Conservation (phyloP, 305 asterid species). For the Solanum hybrid region DNA sequence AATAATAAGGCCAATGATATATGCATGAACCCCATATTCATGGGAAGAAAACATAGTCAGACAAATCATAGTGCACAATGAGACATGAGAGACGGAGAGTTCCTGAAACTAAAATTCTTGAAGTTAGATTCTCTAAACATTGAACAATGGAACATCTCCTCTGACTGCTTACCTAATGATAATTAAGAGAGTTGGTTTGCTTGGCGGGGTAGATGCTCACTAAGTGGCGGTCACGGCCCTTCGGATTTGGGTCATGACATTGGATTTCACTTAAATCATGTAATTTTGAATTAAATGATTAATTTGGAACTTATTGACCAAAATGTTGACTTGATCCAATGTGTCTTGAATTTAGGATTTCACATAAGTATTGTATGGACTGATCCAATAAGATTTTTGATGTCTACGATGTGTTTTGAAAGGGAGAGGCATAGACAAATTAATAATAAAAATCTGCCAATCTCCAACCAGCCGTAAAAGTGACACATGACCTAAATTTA, state of each 20-base stretch:
- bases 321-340: background rate
- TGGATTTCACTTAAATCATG: background rate
- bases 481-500: background rate
- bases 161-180: background rate
- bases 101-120: background rate
- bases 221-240: background rate
- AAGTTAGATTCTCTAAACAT: background rate
- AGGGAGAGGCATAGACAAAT: background rate
- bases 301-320: background rate
- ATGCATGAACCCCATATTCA: no score
- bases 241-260: background rate
- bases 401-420: background rate
- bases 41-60: no score
- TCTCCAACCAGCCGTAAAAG: background rate
- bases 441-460: background rate
- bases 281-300: background rate
- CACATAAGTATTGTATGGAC: background rate
- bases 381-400: background rate
- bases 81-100: background rate
- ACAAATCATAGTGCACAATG: background rate
- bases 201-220: background rate
- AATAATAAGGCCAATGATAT: no score
- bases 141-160: background rate
- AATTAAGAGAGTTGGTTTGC: background rate
- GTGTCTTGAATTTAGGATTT: background rate